These are phyloP conservation scores for Gynandropsis gynandra DNA, from an alignment of 345 rosid species.

Conservation along the genomic window DNA sequence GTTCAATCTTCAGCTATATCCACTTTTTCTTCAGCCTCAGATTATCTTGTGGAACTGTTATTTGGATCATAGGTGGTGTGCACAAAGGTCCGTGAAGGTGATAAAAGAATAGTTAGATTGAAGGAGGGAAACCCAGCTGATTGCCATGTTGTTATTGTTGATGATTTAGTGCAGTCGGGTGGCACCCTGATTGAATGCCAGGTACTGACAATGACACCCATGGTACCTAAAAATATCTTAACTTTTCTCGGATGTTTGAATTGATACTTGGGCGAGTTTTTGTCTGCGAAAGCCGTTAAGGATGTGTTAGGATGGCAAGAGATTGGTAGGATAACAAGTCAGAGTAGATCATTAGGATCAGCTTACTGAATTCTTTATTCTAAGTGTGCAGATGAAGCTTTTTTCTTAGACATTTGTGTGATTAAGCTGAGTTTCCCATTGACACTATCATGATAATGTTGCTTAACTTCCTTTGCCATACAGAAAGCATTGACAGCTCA, in stretches of 20 bases:
- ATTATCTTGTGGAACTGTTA: constrained; percentile 12
- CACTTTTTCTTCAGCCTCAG: neutral
- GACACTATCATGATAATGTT: neutral
- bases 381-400: neutral
- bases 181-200: constrained; percentile 98
- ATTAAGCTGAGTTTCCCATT: constrained; percentile 1
- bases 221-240: neutral
- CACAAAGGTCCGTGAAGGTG: constrained; percentile 92
- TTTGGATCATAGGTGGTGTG: constrained; percentile 71
- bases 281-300: neutral
- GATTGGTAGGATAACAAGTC: too few relatives aligned
- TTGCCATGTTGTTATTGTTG: constrained; percentile 90
- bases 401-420: neutral
- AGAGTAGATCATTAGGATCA: too few relatives aligned
- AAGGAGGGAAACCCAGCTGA: constrained; percentile 93
- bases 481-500: constrained; percentile 90
- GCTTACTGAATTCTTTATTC: neutral
- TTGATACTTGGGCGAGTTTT: neutral
- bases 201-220: constrained; percentile 30
- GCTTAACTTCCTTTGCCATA: constrained; percentile 1
- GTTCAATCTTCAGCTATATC: neutral
- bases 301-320: neutral
- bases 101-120: constrained; percentile 77
- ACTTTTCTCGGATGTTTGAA: neutral
- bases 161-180: constrained; percentile 96